phyloP scores from a whole-genome alignment of 2,329 filamentous ascomycete species.

The Trichoderma pleuroti region DNA sequence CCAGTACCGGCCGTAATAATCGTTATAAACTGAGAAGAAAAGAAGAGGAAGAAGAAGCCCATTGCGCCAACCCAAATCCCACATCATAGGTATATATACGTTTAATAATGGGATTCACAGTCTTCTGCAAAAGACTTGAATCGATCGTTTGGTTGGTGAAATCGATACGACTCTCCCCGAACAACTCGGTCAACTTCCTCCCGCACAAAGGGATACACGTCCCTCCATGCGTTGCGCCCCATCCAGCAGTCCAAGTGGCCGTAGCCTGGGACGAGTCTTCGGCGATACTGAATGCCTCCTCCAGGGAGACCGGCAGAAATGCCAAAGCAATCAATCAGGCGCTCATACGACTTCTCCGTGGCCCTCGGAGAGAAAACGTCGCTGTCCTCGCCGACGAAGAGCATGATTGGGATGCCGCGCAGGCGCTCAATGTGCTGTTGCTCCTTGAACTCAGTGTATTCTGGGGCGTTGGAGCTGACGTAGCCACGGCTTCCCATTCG shows the following conservation, averaged over 20 bases:
- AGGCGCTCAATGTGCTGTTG: slow-evolving; percentile 49
- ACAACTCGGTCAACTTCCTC: slow-evolving; percentile 53
- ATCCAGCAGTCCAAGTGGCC: slow-evolving; percentile 62
- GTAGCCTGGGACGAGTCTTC: slow-evolving; percentile 54
- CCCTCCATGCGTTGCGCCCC: slow-evolving; percentile 55
- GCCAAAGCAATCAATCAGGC: slow-evolving; percentile 51
- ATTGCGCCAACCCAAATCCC: background rate
- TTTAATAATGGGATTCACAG: slow-evolving; percentile 32
- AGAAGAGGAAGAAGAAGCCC: background rate
- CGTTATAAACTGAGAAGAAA: background rate
- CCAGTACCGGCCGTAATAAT: background rate
- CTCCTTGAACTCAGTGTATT: slow-evolving; percentile 46
- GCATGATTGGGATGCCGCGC: slow-evolving; percentile 50
- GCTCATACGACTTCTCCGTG: slow-evolving; percentile 52
- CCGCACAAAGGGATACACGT: slow-evolving; percentile 55
- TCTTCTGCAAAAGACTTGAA: slow-evolving; percentile 3
- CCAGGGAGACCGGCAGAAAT: slow-evolving; percentile 27
- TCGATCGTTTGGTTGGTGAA: slow-evolving; percentile 10
- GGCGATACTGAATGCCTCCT: slow-evolving; percentile 44
- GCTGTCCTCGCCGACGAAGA: slow-evolving; percentile 56
- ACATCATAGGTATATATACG: slow-evolving; percentile 34
- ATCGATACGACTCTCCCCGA: slow-evolving; percentile 18
- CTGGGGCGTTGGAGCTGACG: slow-evolving; percentile 50
- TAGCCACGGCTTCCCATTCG: slow-evolving; percentile 49
- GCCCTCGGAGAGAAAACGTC: slow-evolving; percentile 52